A percentile compares a stretch with the other conserved stretches of the same genome.
phyloP scores from a whole-genome alignment of 23 red algal species.

The Pyropia haitanensis region DNA sequence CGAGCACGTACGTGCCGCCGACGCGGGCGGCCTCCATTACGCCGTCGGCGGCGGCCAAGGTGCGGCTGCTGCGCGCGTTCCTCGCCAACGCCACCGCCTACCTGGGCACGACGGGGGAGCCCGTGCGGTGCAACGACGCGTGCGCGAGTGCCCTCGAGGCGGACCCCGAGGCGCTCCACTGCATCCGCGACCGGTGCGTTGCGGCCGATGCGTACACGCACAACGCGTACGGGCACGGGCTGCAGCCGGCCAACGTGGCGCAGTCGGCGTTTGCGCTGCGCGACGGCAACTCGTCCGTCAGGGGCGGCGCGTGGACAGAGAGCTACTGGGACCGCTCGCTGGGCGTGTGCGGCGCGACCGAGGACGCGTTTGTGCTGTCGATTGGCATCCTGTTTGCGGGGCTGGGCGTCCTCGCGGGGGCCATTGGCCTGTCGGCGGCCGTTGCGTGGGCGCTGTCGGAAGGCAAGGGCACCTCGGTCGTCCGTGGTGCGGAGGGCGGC shows the following conservation, averaged over 20 bases:
- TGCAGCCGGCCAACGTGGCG: slow-evolving; percentile 5
- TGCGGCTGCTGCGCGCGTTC: slow-evolving; percentile 25
- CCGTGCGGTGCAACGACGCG: too few species aligned
- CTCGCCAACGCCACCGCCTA: slow-evolving; percentile 10
- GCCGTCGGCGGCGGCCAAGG: slow-evolving; percentile 12
- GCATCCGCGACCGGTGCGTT: slow-evolving; percentile 21
- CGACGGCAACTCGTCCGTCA: background rate
- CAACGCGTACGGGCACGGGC: slow-evolving; percentile 36
- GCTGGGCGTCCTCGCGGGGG: slow-evolving; percentile 16
- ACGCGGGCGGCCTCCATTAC: background rate
- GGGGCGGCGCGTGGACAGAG: slow-evolving; percentile 32
- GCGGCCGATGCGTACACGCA: slow-evolving; percentile 44
- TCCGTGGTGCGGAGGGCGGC: too few species aligned
- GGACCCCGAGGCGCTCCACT: background rate
- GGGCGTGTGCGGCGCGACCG: slow-evolving; percentile 45
- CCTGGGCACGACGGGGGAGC: too few species aligned
- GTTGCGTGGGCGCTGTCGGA: too few species aligned
- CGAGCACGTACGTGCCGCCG: slow-evolving; percentile 23
- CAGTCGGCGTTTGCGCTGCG: slow-evolving; percentile 4
- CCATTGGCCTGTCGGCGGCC: slow-evolving; percentile 3
- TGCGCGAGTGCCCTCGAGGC: too few species aligned
- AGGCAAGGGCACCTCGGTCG: too few species aligned
- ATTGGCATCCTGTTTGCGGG: slow-evolving; percentile 32
- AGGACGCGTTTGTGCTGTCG: slow-evolving; percentile 21
- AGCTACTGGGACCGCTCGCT: slow-evolving; percentile 49